Conservation (phyloP, 176 grass and related monocot genomes). For the Ananas comosus region DNA sequence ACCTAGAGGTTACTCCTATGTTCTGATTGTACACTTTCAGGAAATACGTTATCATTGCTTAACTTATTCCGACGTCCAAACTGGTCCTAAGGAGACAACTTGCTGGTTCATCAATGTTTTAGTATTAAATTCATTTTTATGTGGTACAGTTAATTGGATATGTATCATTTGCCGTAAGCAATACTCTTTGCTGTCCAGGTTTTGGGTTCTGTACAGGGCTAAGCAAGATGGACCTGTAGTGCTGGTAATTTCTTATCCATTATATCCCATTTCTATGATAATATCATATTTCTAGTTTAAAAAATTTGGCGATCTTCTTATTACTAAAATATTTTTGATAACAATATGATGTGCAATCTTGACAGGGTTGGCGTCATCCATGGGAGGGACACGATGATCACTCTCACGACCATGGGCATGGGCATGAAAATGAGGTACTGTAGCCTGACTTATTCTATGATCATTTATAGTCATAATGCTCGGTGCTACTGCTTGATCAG, state of each 20-base stretch:
- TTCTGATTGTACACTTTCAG: too few species aligned
- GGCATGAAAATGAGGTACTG: conserved; percentile 53
- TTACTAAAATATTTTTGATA: background rate
- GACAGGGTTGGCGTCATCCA: conserved; percentile 82
- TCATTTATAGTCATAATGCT: background rate
- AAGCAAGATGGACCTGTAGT: conserved; percentile 80
- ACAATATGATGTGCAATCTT: conserved; percentile 6
- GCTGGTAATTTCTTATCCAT: conserved; percentile 38
- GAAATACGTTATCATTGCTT: too few species aligned
- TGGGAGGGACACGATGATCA: conserved; percentile 92
- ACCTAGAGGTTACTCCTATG: too few species aligned
- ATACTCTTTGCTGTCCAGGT: conserved; percentile 37
- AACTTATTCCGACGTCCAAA: too few species aligned
- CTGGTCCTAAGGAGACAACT: too few species aligned
- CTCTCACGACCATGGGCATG: conserved; percentile 56
- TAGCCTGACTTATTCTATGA: background rate
- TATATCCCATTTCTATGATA: too few species aligned
- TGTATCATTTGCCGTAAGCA: conserved; percentile 4
- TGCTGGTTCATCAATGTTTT: too few species aligned
- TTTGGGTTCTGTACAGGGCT: conserved; percentile 95
- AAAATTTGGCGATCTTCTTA: background rate
- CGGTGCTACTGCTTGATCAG: background rate
- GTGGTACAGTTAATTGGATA: background rate
- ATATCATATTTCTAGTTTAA: background rate
- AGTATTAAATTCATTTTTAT: background rate